Evolutionary conservation across 805 yeast genomes (phyloP), one percentile per base, ranked within the genome.

Genomic region (Metschnikowia sp.): DNA sequence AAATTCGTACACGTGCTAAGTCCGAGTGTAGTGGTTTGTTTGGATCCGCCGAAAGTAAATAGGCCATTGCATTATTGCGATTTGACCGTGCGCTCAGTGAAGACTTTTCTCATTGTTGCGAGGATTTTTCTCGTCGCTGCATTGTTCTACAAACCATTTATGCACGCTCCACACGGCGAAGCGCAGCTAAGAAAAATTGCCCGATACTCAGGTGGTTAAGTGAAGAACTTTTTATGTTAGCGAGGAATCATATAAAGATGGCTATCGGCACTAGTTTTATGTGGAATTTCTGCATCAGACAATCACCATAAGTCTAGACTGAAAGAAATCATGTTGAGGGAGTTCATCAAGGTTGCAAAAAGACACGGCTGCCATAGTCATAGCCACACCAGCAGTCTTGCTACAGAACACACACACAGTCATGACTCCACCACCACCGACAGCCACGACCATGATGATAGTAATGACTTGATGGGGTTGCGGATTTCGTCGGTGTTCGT

Each of bases 401-500:
- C 26, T 22, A 22, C 26, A 22, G 35, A 19, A 15, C 46, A 45
- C 36, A 40, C 40, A 28, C 48, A 45, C 36, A 36, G 40, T 22
- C 48, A 45, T 28, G 40, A 44, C 32, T 44, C 39, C 29, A 22
- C 26, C 26, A 22, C 26, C 6, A 22, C 26, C 26, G 7, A 22
- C 7, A 36, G 40, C 18, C 43, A 62, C 19, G 58, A 60, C 4
- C 74, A 69, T 51, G 81, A 75, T 6, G 77, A 70, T 51, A 63
- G 69, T 50, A 63, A 74, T 50, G 82, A 78, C 10, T 54, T 54
- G 44, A 57, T 66, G 66, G 75, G 74, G 3, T 73, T 76, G 41
- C 70, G 89, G 55, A 78, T 84, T 46, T 82, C 86, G 1, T 66
- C 88, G 4, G 65, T 84, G 6, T 84, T 84, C 60, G 88, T 84